phyloP scores from a whole-genome alignment of 352 stramenopile genomes.

The Phytophthora citrophthora region DNA sequence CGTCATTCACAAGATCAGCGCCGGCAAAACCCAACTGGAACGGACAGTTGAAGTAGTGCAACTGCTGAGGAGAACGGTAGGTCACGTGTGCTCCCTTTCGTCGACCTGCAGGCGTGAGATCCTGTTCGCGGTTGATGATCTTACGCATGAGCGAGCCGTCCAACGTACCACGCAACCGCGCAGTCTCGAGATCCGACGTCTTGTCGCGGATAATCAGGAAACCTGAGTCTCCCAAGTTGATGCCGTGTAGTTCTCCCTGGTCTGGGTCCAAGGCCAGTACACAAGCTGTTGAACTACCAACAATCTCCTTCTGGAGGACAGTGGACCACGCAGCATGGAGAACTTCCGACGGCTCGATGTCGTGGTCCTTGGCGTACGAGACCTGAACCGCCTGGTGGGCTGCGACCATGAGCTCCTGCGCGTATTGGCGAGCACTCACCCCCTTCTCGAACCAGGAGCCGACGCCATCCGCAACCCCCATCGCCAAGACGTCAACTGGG shows the following conservation, averaged over 20 bases:
- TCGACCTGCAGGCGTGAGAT: conserved; percentile 69
- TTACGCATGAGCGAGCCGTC: conserved; percentile 78
- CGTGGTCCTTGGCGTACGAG: conserved; percentile 63
- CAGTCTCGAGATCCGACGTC: conserved; percentile 69
- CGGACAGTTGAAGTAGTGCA: conserved; percentile 97
- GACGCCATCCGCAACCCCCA: conserved; percentile 96
- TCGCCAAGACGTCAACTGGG: conserved; percentile 85
- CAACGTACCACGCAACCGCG: conserved; percentile 67
- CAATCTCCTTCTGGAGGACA: conserved; percentile 91
- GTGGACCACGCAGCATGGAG: conserved; percentile 76
- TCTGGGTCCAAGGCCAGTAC: conserved; percentile 92
- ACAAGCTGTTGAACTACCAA: conserved; percentile 94
- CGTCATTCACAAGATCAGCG: conserved; percentile 50
- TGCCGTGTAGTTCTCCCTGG: conserved; percentile 92
- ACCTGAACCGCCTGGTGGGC: conserved; percentile 70
- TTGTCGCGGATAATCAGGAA: conserved; percentile 87
- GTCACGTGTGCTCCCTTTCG: conserved; percentile 82
- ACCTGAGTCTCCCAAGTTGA: conserved; percentile 95
- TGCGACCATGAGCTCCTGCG: conserved; percentile 80
- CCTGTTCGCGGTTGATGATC: conserved; percentile 68
- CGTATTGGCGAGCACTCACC: conserved; percentile 79
- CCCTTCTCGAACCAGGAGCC: conserved; percentile 96
- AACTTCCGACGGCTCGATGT: conserved; percentile 67
- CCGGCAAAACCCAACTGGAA: conserved; percentile 90
- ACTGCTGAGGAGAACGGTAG: conserved; percentile 96